Evolutionary conservation across 1,139 yeast genomes (phyloP), one percentile per base, ranked within the genome.

Genomic region (Pneumocystis murina): DNA sequence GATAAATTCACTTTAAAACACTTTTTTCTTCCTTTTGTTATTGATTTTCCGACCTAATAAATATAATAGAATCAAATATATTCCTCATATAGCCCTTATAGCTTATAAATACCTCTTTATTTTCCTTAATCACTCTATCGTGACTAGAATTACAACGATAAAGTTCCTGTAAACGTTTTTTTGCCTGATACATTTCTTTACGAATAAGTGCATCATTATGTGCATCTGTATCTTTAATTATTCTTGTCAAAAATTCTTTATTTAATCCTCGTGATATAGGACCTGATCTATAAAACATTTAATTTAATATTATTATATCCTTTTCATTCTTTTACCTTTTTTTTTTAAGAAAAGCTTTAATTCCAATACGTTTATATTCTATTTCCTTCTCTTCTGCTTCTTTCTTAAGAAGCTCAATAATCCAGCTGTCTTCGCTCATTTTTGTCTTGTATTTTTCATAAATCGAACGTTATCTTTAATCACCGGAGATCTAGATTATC

Each of bases 321-420:
- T 17, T 39, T 6, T 39, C 1, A 55, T 3, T 20, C 10, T 8
- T 20, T 38, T 58, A 58, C 60, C n/a, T 40, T 58, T 58, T 38
- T 30, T 58, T 17, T 10, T 33, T 10, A 20, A 58, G 43, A 58
- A 58, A 58, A 17, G 60, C 60, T 14, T 12, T 28, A 10, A 58
- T 58, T 2, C 60, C 60, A 20, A 58, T 24, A 2, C 30, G 10
- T 40, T 33, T 24, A 2, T 24, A 28, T 12, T 12, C 43, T 17
- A 20, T 7, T 20, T 58, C 60, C 7, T 30, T 28, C 3, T 8
- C 60, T 12, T 17, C 63, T 12, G 64, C 68, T 10, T 68, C 69
- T 28, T 66, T 48, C 33, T 48, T 24, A 2, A 48, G 8, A 3
- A 48, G 33, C n/a, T 48, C 33, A n/a, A 48, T 48, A 7, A 48